Evolutionary conservation across 2,329 filamentous ascomycete genomes (phyloP).

Genomic region (Aspergillus sclerotialis): DNA sequence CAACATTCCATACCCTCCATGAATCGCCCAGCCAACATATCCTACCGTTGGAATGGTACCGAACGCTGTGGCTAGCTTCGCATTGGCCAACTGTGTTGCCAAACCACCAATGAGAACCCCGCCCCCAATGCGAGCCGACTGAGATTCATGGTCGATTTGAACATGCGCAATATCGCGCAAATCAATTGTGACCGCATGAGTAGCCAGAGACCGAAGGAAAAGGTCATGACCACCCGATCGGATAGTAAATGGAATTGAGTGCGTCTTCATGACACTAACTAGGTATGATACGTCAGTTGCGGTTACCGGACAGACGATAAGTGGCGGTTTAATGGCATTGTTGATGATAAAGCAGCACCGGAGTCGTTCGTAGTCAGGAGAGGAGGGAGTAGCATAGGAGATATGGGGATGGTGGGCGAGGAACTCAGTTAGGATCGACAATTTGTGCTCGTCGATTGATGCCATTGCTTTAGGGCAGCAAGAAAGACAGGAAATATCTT

Average conservation of each 20-base stretch:
- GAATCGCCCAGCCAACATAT: slow-evolving; percentile 30
- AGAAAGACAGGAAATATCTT: too few relatives aligned
- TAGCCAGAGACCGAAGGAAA: slow-evolving; percentile 4
- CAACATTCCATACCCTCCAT: slow-evolving; percentile 30
- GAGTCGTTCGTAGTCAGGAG: slow-evolving; percentile 2
- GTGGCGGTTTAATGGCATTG: slow-evolving; percentile 5
- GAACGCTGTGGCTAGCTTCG: slow-evolving; percentile 7
- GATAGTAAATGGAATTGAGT: slow-evolving; percentile 8
- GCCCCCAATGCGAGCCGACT: slow-evolving; percentile 8
- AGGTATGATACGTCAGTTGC: slow-evolving; percentile 5
- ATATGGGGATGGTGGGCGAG: slow-evolving; percentile 4
- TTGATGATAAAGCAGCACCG: slow-evolving; percentile 3
- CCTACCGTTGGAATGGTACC: slow-evolving; percentile 18
- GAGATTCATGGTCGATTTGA: slow-evolving; percentile 2
- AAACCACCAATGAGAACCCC: slow-evolving; percentile 9
- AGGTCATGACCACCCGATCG: slow-evolving; percentile 14
- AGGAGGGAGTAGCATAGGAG: slow-evolving; percentile 3
- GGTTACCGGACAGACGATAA: slow-evolving; percentile 6
- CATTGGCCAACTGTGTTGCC: slow-evolving; percentile 1
- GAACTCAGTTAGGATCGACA: too few relatives aligned
- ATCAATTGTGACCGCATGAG: slow-evolving; percentile 9
- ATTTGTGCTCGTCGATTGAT: too few relatives aligned
- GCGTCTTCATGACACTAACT: slow-evolving; percentile 5
- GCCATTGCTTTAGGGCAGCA: too few relatives aligned
- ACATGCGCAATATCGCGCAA: slow-evolving; percentile 8